Base-by-base conservation (phyloP, 2,329 filamentous ascomycete genomes). In the Aspergillus sp. region DNA sequence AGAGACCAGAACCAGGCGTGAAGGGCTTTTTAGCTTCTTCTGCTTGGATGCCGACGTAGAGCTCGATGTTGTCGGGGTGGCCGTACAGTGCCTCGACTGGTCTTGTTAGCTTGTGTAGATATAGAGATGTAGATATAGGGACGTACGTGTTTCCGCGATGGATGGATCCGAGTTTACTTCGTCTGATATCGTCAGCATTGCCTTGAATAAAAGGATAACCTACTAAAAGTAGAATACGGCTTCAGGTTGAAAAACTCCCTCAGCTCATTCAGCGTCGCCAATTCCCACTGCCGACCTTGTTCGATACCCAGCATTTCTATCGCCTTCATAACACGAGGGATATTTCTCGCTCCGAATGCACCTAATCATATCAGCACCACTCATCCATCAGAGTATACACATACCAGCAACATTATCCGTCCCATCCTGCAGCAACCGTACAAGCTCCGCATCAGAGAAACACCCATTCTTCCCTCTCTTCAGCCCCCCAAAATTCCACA, bases 391-490 rank as follows among this genome's bases (percentile, higher is more conserved):
- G 19, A 4, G 19, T 19, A 19, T 19, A 19, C 19, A 19, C 19
- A 19, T 19, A 11, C 82, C 81, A 9, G 44, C 40, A 6, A 37
- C 35, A 27, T 39, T 37, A 27, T 88, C 84, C 40, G 89, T 79
- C 10, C 77, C 75, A 0, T 75, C 74, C 1, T 73, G 67, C n/a
- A 88, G 70, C 42, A 83, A 82, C 13, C 79, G 69, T 4, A 86
- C 85, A 0, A 90, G 75, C 1, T 84, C 82, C 36, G 86, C 81
- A 43, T 90, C 86, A 29, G 72, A 67, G 54, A 86, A 82, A n/a
- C 66, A 76, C 4, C 85, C 85, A 43, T 86, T 73, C 0, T 69
- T 53, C 0, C 77, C 74, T 7, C 85, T 75, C 56, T 76, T 60
- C 50, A 86, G 75, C 1, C 76, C 75, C 1, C 74, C 77, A 57